A percentile compares a stretch with the other conserved stretches of the same genome.
phyloP scores from a whole-genome alignment of 2,329 filamentous ascomycete species.

The Penicillium sp. region DNA sequence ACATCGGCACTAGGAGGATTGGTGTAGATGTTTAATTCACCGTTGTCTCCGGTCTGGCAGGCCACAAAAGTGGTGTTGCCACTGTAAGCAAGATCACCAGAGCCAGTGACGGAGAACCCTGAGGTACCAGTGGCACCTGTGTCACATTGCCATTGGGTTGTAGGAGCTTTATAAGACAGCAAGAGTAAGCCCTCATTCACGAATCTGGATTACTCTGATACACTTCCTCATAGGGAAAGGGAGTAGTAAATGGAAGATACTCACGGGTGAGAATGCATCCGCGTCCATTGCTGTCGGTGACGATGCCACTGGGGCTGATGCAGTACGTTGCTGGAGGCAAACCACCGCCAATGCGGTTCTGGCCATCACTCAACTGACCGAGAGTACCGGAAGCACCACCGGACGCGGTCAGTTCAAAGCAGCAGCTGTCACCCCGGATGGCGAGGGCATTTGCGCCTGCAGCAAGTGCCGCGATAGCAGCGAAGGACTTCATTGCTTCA shows the following conservation, averaged over 20 bases:
- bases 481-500: constrained; percentile 18
- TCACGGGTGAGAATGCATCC: constrained; percentile 62
- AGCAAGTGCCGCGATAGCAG: constrained; percentile 36
- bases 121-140: constrained; percentile 46
- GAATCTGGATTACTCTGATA: too few species aligned
- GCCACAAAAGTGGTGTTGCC: constrained; percentile 55
- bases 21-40: constrained; percentile 42
- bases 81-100: constrained; percentile 52
- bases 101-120: constrained; percentile 55
- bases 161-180: constrained; percentile 41
- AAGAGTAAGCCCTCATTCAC: neutral
- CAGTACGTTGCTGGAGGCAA: constrained; percentile 50
- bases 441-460: constrained; percentile 42
- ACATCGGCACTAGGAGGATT: constrained; percentile 25
- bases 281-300: constrained; percentile 54
- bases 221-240: neutral
- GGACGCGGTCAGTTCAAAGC: constrained; percentile 52
- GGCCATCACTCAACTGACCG: constrained; percentile 60
- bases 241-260: constrained; percentile 20
- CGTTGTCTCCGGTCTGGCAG: constrained; percentile 51
- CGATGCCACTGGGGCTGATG: constrained; percentile 49
- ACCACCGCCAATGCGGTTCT: constrained; percentile 55
- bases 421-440: constrained; percentile 40
- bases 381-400: constrained; percentile 47
- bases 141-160: constrained; percentile 61